Base-by-base conservation (phyloP, 345 rosid species). In the Rhizophora mangle region DNA sequence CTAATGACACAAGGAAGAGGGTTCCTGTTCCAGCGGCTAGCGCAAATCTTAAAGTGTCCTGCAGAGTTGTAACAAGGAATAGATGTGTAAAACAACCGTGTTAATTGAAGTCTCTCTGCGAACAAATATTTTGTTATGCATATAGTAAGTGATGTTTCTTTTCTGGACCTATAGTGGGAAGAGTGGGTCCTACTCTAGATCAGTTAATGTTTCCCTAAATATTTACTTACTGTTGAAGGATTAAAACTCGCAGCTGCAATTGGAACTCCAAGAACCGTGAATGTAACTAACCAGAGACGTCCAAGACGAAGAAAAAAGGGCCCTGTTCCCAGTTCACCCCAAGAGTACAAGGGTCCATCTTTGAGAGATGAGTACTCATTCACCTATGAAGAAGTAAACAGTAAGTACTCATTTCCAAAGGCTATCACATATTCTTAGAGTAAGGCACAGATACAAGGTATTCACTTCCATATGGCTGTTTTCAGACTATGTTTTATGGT, bases 21-120 rank as follows among this genome's bases (percentile, higher is more conserved):
- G 97, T 88, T 75, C 99, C 99, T 39, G 95, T 89, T 46, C 96
- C 97, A 13, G 97, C 99, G 60, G 99, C 95, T 39, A 94, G 85
- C 75, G 55, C 81, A 80, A 94, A 91, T 79, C 90, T 83, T 67
- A 91, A 68, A 62, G 99, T 92, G 6, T 94, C 99, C 99, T 94
- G 89, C 83, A 72, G 70, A 60, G 60, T 72, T 51, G 19, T 30
- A 70, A 62, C 46, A 62, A 21, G 27, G 26, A 39, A 32, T 29
- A 13, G 59, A 56, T 67, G 29, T 63, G 60, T 20, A 30, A 34
- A 34, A 64, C 22, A 18, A 6, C 2, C 39, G 49, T 19, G 37
- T 26, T 27, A 29, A 24, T 6, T 7, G 20, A 13, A 22, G 22
- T 32, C 55, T 63, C 2, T 39, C 57, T 27, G 49, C 66, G 20